Evolutionary conservation across 306 rosid species (phyloP), one percentile per base, ranked within the genome.

Genomic region (Trifolium pratense): DNA sequence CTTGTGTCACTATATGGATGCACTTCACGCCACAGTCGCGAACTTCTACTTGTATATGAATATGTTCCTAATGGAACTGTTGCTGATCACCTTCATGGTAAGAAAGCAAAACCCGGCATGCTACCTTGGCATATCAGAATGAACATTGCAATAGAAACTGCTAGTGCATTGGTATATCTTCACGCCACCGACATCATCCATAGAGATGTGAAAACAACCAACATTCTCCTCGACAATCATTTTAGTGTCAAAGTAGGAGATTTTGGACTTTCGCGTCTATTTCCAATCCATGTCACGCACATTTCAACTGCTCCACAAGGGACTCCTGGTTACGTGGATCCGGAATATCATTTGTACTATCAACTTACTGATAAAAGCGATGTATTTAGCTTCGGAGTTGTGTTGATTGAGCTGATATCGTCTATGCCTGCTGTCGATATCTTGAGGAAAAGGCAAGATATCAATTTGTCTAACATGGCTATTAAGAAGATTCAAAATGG

Each of bases 381-480:
- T 60, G 97, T 93, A 3, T 93, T 53, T 43, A 91, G 96, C 85
- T 91, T 91, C 0, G 98, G 98, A 0, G 98, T 94, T 51, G 98
- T 94, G 26, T 21, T 94, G 42, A 66, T 94, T 61, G 97, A 94
- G 70, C 80, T 94, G 5, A 80, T 91, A 45, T 88, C 97, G 15
- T 91, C 98, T 3, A 60, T 79, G 91, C 95, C 85, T 17, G 97
- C 96, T 48, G 90, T 91, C 51, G 98, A 94, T 26, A 86, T 94
- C 64, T 56, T 86, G 6, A 81, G 98, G 79, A 86, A 84, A 12
- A 70, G 83, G 21, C 87, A 86, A 2, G 95, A 94, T 48, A 89
- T 94, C 25, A 91, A 94, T 68, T 76, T 94, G 78, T 88, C 89
- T 0, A 75, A 51, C 88, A 91, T 91, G 97, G 96, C 96, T 11